Evolutionary conservation across 305 asterid species (phyloP).

Genomic region (Solanum hybrid): DNA sequence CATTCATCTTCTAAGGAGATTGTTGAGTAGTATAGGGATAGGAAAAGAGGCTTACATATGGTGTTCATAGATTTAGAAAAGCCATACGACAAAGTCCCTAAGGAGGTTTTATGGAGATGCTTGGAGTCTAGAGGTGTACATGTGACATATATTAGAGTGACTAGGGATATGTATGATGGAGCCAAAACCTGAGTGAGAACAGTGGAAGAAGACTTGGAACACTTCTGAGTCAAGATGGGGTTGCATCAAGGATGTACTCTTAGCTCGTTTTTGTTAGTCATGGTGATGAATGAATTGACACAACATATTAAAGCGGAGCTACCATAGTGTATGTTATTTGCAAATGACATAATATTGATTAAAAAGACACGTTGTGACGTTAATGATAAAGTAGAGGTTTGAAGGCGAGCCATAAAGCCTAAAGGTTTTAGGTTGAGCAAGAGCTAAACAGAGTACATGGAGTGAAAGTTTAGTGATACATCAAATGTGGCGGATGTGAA

Average conservation of each 20-base stretch:
- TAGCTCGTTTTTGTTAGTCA: not conserved
- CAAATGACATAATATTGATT: not conserved
- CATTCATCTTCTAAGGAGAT: not conserved
- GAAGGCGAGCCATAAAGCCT: not conserved
- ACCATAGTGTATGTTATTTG: not conserved
- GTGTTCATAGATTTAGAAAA: not conserved
- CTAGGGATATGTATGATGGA: not conserved
- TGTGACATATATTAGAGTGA: not conserved
- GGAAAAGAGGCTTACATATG: not conserved
- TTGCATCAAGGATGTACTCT: not conserved
- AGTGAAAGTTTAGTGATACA: not conserved
- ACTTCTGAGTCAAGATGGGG: not conserved
- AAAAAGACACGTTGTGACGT: not conserved
- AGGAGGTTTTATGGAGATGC: not conserved
- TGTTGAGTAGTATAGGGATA: not conserved
- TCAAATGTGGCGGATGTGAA: not conserved
- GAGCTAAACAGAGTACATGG: not conserved
- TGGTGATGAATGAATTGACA: not conserved
- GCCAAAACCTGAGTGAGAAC: not conserved
- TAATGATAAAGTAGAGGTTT: not conserved
- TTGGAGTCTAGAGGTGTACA: not conserved
- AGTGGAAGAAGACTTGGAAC: not conserved
- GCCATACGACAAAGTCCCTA: not conserved
- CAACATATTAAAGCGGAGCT: not conserved
- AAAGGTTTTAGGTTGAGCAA: not conserved